These are phyloP conservation scores for Starmerella roubikii DNA, from an alignment of 805 yeast genomes.

Conservation along the genomic window DNA sequence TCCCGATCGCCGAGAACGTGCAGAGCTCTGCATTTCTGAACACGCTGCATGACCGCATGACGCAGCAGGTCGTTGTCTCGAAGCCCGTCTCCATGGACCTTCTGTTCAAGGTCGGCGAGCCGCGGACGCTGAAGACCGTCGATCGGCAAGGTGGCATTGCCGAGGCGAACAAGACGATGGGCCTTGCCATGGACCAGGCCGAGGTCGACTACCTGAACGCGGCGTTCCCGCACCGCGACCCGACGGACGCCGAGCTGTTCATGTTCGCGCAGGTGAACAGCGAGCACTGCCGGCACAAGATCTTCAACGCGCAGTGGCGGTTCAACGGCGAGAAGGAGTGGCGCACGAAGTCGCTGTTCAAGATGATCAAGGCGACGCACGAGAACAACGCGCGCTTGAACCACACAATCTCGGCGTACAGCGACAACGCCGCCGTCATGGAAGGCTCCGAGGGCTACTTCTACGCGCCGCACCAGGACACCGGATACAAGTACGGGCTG, in stretches of 20 bases:
- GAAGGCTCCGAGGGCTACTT: slow-evolving; percentile 57
- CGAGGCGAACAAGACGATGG: slow-evolving; percentile 68
- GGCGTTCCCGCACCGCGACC: slow-evolving; percentile 80
- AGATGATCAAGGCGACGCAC: slow-evolving; percentile 85
- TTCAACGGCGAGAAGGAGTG: slow-evolving; percentile 56
- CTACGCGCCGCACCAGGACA: slow-evolving; percentile 61
- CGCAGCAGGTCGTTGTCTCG: slow-evolving; percentile 45
- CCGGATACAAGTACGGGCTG: slow-evolving; percentile 56
- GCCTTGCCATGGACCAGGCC: slow-evolving; percentile 87
- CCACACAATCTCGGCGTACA: slow-evolving; percentile 81
- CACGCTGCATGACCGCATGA: slow-evolving; percentile 86
- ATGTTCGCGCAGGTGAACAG: slow-evolving; percentile 99
- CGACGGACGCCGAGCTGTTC: slow-evolving; percentile 93
- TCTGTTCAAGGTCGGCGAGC: slow-evolving; percentile 61
- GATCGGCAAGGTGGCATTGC: slow-evolving; percentile 42
- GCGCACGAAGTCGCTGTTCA: slow-evolving; percentile 65
- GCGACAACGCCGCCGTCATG: slow-evolving; percentile 95
- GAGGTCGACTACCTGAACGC: slow-evolving; percentile 78
- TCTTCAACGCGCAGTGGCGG: slow-evolving; percentile 96
- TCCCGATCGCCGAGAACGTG: slow-evolving; percentile 46
- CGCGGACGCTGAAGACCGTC: slow-evolving; percentile 62
- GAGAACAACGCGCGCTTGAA: slow-evolving; percentile 59
- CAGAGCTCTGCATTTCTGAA: slow-evolving; percentile 46
- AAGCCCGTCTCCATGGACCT: slow-evolving; percentile 33
- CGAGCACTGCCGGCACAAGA: slow-evolving; percentile 98